Percentiles rank a stretch among this genome's conserved stretches.
Evolutionary conservation across 306 rosid species (phyloP).

Genomic region (Begonia loranthoides): DNA sequence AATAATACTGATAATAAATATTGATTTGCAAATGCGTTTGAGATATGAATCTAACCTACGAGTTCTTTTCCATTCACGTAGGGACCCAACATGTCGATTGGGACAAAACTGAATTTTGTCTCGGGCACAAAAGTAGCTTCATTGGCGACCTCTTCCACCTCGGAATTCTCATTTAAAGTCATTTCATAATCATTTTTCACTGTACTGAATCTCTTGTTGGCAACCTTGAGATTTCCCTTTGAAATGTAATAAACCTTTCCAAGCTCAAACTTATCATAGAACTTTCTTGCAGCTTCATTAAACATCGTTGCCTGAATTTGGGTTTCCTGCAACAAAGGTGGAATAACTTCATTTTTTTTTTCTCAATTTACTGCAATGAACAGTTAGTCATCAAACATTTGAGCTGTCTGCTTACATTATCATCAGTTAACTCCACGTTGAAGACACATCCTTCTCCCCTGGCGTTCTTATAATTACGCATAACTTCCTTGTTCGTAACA

Average conservation of each 20-base stretch:
- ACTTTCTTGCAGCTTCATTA: conserved; percentile 78
- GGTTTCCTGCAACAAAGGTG: conserved; percentile 50
- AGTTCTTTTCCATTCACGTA: conserved; percentile 52
- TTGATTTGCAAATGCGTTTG: neutral
- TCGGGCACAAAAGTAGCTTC: conserved; percentile 69
- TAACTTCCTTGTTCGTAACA: conserved; percentile 67
- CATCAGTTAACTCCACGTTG: conserved; percentile 89
- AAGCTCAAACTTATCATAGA: conserved; percentile 57
- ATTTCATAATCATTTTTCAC: conserved; percentile 89
- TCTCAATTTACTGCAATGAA: neutral
- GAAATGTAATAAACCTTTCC: conserved; percentile 91
- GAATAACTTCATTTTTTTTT: neutral
- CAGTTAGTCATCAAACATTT: neutral
- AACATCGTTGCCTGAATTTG: conserved; percentile 98
- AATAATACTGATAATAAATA: no score
- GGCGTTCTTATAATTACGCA: conserved; percentile 75
- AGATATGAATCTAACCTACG: conserved; percentile 49
- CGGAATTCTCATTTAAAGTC: conserved; percentile 77
- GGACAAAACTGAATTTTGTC: conserved; percentile 68
- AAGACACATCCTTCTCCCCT: conserved; percentile 95
- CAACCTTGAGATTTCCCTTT: conserved; percentile 66
- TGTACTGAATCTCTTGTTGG: conserved; percentile 79
- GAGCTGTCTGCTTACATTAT: conserved; percentile 41
- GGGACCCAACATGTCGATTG: conserved; percentile 77
- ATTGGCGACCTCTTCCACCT: conserved; percentile 66